These are phyloP conservation scores for Geotrichum bryndzae DNA, from an alignment of 1,139 yeast species.

Conservation along the genomic window DNA sequence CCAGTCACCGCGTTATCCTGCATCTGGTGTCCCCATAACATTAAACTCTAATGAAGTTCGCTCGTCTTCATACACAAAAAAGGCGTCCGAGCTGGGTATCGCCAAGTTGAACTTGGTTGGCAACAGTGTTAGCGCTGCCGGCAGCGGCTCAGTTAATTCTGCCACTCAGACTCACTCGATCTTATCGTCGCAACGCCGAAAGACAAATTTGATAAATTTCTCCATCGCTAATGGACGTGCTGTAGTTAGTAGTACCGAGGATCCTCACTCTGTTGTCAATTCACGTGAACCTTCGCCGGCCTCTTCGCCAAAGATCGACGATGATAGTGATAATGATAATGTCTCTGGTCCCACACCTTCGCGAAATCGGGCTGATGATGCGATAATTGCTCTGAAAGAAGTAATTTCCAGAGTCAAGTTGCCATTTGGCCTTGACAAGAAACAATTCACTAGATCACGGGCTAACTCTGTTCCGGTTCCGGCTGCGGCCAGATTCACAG, in stretches of 20 bases:
- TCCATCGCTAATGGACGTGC: slow-evolving; percentile 13
- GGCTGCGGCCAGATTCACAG: neutral
- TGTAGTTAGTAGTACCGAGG: neutral
- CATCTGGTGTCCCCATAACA: neutral
- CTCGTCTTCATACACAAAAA: slow-evolving; percentile 5
- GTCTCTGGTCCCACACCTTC: neutral
- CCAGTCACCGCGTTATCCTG: neutral
- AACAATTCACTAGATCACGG: slow-evolving; percentile 4
- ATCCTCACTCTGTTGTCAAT: neutral
- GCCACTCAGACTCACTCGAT: neutral
- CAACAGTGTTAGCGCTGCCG: neutral
- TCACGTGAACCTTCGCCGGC: neutral
- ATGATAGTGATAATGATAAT: neutral
- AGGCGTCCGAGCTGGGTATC: slow-evolving; percentile 4
- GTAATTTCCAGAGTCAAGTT: slow-evolving; percentile 6
- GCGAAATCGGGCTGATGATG: slow-evolving; percentile 9
- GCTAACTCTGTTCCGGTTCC: slow-evolving; percentile 11
- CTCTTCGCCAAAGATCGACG: neutral
- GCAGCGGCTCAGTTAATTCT: neutral
- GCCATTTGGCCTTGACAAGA: neutral
- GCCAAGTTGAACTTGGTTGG: slow-evolving; percentile 1
- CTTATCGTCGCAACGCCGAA: slow-evolving; percentile 1
- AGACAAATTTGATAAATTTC: slow-evolving; percentile 4
- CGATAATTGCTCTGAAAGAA: slow-evolving; percentile 13
- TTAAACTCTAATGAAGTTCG: slow-evolving; percentile 8